A percentile compares a stretch with the other conserved stretches of the same genome.
Conservation (phyloP, 352 stramenopile species). For the Phytophthora nicotianae region DNA sequence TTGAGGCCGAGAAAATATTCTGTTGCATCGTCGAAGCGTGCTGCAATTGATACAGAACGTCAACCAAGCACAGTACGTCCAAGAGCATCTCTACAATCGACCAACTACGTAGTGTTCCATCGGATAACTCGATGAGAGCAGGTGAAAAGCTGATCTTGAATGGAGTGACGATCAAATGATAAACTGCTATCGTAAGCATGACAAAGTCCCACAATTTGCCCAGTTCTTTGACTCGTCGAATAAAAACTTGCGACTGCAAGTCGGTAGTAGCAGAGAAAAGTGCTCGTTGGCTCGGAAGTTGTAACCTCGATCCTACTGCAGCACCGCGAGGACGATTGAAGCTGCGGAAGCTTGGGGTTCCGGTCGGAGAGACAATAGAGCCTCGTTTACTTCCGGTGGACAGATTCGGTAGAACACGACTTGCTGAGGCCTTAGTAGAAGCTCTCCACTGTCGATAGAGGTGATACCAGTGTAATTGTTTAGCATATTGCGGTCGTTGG, state of each 20-base stretch:
- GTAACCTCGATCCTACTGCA: constrained; percentile 23
- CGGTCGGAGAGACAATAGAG: constrained; percentile 1
- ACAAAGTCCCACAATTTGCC: constrained; percentile 55
- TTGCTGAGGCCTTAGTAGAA: neutral
- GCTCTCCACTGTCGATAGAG: constrained; percentile 42
- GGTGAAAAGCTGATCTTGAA: constrained; percentile 64
- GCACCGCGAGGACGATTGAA: constrained; percentile 8
- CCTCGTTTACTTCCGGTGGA: neutral
- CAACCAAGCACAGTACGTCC: constrained; percentile 48
- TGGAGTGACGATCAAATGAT: constrained; percentile 46
- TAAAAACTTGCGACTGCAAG: constrained; percentile 40
- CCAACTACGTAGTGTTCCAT: constrained; percentile 35
- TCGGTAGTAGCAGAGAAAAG: constrained; percentile 22
- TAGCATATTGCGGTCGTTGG: constrained; percentile 52
- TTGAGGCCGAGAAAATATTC: constrained; percentile 4
- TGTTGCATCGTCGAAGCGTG: constrained; percentile 24
- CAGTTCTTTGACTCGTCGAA: constrained; percentile 36
- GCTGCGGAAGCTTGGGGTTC: constrained; percentile 4
- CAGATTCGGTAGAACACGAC: neutral
- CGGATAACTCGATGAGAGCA: constrained; percentile 38
- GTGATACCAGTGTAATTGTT: constrained; percentile 51
- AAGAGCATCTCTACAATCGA: constrained; percentile 51
- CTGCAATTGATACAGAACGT: constrained; percentile 43
- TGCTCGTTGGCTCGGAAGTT: constrained; percentile 18
- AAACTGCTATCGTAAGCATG: constrained; percentile 52